Conservation (phyloP, 805 yeast genomes). For the Sugiyamaella americana region DNA sequence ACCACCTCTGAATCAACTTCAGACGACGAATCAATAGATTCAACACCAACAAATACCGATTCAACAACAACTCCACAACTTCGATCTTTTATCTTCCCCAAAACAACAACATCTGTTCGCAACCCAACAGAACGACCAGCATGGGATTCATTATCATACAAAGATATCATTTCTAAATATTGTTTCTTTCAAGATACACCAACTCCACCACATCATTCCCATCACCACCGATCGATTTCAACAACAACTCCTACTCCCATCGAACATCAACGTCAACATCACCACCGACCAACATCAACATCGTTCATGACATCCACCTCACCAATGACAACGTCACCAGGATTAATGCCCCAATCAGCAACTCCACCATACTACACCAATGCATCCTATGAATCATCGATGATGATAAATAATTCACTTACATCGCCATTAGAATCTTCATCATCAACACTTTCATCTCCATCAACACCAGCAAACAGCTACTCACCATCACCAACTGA, state of each 20-base stretch:
- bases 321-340: slow-evolving; percentile 10
- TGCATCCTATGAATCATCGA: too few species aligned
- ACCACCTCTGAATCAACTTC: slow-evolving; percentile 7
- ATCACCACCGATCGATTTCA: not conserved
- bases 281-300: not conserved
- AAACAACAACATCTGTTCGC: not conserved
- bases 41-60: not conserved
- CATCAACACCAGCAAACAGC: slow-evolving; percentile 1
- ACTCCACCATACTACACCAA: too few species aligned
- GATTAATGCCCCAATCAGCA: slow-evolving; percentile 7
- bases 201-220: not conserved
- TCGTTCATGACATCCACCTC: not conserved
- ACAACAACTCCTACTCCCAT: too few species aligned
- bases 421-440: slow-evolving; percentile 5
- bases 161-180: slow-evolving; percentile 35
- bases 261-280: not conserved
- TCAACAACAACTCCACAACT: not conserved
- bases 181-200: slow-evolving; percentile 32
- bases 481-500: slow-evolving; percentile 3
- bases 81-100: slow-evolving; percentile 8
- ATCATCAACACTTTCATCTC: slow-evolving; percentile 5
- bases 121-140: slow-evolving; percentile 19
- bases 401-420: not conserved
- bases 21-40: slow-evolving; percentile 2
- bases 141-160: slow-evolving; percentile 34